A percentile compares a stretch with the other conserved stretches of the same genome.
Evolutionary conservation across 1,284 basidiomycete genomes (phyloP).

Genomic region (Rhizoctonia solani): DNA sequence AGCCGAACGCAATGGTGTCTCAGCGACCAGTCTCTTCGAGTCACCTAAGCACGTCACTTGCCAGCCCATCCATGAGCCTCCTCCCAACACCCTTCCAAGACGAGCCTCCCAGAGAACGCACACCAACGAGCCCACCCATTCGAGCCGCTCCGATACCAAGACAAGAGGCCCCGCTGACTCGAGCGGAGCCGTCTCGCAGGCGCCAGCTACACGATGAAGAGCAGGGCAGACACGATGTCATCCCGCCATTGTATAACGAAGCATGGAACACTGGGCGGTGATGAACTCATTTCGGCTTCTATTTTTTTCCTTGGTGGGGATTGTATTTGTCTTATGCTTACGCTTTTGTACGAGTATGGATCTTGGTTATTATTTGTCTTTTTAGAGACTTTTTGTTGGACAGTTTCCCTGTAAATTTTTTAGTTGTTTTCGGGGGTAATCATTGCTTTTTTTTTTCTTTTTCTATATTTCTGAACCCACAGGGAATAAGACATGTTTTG

Average conservation of each 20-base stretch:
- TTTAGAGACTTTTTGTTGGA: no score
- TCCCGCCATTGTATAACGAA: conserved; percentile 27
- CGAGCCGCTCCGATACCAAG: not conserved
- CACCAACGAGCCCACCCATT: not conserved
- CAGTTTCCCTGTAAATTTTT: no score
- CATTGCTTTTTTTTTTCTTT: no score
- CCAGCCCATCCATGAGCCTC: not conserved
- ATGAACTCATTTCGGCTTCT: not conserved
- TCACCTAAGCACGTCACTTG: not conserved
- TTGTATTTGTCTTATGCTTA: conserved; percentile 32
- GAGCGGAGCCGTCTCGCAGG: no score
- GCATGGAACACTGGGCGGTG: conserved; percentile 10
- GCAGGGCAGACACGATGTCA: conserved; percentile 6
- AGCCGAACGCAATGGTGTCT: no score
- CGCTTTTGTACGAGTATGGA: no score
- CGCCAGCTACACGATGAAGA: not conserved
- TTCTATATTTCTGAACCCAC: no score
- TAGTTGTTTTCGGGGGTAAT: no score
- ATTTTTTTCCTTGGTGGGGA: not conserved
- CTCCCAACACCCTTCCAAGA: not conserved
- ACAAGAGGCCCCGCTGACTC: no score
- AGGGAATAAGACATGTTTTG: no score
- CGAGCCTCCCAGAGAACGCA: not conserved
- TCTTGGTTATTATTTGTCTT: no score
- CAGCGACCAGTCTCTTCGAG: not conserved